A percentile compares a stretch with the other conserved stretches of the same genome.
phyloP scores from a whole-genome alignment of 1,139 yeast species.

The Suhomyces ambrosiae region DNA sequence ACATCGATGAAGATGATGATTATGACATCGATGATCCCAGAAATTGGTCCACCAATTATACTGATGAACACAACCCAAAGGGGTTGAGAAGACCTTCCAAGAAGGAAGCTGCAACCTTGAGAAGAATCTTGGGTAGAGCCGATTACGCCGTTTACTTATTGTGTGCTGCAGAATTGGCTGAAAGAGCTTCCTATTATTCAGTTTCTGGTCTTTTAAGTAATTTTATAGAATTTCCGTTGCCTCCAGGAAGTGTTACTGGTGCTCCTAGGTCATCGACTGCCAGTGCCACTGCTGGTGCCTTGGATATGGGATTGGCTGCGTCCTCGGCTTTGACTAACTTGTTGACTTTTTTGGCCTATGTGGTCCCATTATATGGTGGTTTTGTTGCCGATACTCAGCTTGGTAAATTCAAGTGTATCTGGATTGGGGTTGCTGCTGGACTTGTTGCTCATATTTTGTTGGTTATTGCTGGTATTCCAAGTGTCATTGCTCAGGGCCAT shows the following conservation, averaged over 20 bases:
- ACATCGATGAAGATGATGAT: constrained; percentile 8
- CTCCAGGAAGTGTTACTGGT: constrained; percentile 13
- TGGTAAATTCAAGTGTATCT: constrained; percentile 25
- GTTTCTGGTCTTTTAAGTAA: constrained; percentile 23
- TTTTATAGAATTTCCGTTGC: constrained; percentile 25
- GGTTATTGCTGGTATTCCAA: constrained; percentile 24
- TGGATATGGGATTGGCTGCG: constrained; percentile 21
- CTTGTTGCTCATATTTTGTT: constrained; percentile 27
- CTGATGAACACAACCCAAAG: constrained; percentile 23
- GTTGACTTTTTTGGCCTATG: constrained; percentile 25
- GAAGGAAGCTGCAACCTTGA: constrained; percentile 17
- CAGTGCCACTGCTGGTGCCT: constrained; percentile 23
- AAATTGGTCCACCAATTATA: constrained; percentile 22
- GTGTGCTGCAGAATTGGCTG: constrained; percentile 26
- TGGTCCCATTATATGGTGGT: constrained; percentile 27
- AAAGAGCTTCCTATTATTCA: constrained; percentile 26
- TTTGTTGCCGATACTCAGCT: constrained; percentile 24
- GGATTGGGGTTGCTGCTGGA: constrained; percentile 28
- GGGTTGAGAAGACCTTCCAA: constrained; percentile 25
- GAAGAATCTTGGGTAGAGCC: constrained; percentile 22
- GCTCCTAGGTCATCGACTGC: constrained; percentile 16
- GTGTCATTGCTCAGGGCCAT: constrained; percentile 20
- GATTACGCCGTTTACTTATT: constrained; percentile 21
- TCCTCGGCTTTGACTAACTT: constrained; percentile 23
- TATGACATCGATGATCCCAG: constrained; percentile 20